Base-by-base conservation (phyloP, 495 filamentous ascomycete genomes). In the Terfezia claveryi region DNA sequence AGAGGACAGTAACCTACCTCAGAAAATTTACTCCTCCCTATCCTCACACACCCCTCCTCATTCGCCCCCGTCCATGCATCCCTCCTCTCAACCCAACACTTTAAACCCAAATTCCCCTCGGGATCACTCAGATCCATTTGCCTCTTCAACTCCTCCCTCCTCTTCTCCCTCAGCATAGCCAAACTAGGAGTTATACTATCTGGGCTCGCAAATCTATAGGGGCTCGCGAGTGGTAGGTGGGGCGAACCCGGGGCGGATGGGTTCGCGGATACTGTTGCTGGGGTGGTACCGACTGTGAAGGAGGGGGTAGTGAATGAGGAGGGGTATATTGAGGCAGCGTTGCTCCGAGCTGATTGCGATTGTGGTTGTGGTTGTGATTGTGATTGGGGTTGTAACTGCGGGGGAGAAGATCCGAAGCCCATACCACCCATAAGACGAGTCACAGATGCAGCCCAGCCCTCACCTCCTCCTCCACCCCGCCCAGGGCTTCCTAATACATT, bases 11-110 rank as follows among this genome's bases (percentile, higher is more conserved):
- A 27, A 23, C 37, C 44, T 58, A 62, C 60, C 50, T 62, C 52
- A 51, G 61, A 58, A 38, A 62, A 62, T 9, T 59, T 59, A n/a
- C 58, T 61, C 36, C 61, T 59, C 8, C 62, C 57, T 17, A 65
- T 54, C 16, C 51, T 57, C 17, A 65, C 62, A 11, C 57, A 60
- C 4, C 61, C 61, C 17, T 61, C 62, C n/a, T 55, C 58, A 41
- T 68, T 71, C 3, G 87, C 91, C n/a, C 82, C 81, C 10, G 86
- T 83, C 91, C 91, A 98, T 14, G 77, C 81, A 69, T 95, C 78
- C 44, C 91, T 76, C 52, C 85, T 71, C 37, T 76, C 76, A 50
- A 78, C 72, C 70, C 82, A 98, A 59, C 78, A 80, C 50, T 77
- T 72, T 44, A 98, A 64, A 0, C 91, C 91, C 20, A 77, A 70